A percentile compares a stretch with the other conserved stretches of the same genome.
phyloP scores from a whole-genome alignment of 129 eudicot species.

The Scalesia atractyloides region DNA sequence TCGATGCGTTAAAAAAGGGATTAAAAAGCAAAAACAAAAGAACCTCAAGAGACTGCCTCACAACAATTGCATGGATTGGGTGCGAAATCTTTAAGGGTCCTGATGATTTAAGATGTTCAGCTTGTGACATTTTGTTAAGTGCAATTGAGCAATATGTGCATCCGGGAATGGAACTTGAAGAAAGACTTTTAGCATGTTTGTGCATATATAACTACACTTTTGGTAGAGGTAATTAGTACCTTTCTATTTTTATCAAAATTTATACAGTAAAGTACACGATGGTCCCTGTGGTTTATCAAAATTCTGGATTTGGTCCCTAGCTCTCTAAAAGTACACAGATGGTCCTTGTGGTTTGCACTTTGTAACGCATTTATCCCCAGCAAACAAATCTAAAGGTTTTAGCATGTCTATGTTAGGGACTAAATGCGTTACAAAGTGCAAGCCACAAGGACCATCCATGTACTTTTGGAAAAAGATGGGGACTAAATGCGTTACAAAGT shows the following conservation, averaged over 20 bases:
- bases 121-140: conserved; percentile 66
- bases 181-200: conserved; percentile 75
- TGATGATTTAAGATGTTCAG: conserved; percentile 59
- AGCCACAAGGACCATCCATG: no score
- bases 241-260: background rate
- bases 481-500: no score
- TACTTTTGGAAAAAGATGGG: no score
- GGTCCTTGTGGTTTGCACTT: no score
- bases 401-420: no score
- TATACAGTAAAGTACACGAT: no score
- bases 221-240: conserved; percentile 59
- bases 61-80: conserved; percentile 78
- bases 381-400: no score
- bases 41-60: conserved; percentile 61
- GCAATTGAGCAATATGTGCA: conserved; percentile 69
- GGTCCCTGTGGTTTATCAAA: no score
- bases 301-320: no score
- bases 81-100: conserved; percentile 60
- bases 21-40: conserved; percentile 62
- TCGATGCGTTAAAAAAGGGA: conserved; percentile 64
- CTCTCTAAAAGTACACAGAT: no score
- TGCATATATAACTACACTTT: conserved; percentile 81
- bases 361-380: no score
- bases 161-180: conserved; percentile 84
- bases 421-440: no score